A percentile compares a stretch with the other conserved stretches of the same genome.
Evolutionary conservation across 2,329 filamentous ascomycete species (phyloP).

Genomic region (Cadophora sp.): DNA sequence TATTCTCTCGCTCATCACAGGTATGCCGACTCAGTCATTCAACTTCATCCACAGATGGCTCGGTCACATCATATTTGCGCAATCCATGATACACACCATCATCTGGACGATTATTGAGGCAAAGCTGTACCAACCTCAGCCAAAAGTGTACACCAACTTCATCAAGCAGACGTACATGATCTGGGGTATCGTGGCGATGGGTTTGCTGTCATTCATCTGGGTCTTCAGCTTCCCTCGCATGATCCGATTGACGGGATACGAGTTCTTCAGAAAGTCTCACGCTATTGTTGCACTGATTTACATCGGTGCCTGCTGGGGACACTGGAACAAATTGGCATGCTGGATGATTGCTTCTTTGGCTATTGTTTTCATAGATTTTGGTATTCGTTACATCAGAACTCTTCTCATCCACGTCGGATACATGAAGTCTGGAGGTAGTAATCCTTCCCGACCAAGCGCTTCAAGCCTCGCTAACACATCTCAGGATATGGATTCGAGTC

Average conservation of each 20-base stretch:
- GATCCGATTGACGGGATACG: slow-evolving; percentile 74
- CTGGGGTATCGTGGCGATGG: slow-evolving; percentile 75
- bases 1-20: slow-evolving; percentile 71
- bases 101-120: slow-evolving; percentile 73
- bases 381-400: slow-evolving; percentile 62
- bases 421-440: slow-evolving; percentile 44
- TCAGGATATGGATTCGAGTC: slow-evolving; percentile 59
- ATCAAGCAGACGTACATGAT: slow-evolving; percentile 72
- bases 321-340: slow-evolving; percentile 72
- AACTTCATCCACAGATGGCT: slow-evolving; percentile 81
- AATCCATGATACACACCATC: slow-evolving; percentile 73
- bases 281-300: slow-evolving; percentile 77
- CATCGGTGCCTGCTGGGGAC: slow-evolving; percentile 76
- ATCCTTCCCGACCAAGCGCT: neutral
- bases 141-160: slow-evolving; percentile 60
- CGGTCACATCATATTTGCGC: slow-evolving; percentile 74
- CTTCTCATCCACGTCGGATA: slow-evolving; percentile 66
- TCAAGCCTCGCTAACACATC: slow-evolving; percentile 30
- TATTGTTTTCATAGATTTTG: slow-evolving; percentile 70
- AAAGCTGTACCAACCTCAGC: slow-evolving; percentile 75
- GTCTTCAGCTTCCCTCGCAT: slow-evolving; percentile 63
- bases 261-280: slow-evolving; percentile 78
- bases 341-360: slow-evolving; percentile 72
- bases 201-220: slow-evolving; percentile 66
- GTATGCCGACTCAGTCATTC: slow-evolving; percentile 78